These are phyloP conservation scores for Thuja plicata DNA, from an alignment of 83 land plant species.

Conservation along the genomic window DNA sequence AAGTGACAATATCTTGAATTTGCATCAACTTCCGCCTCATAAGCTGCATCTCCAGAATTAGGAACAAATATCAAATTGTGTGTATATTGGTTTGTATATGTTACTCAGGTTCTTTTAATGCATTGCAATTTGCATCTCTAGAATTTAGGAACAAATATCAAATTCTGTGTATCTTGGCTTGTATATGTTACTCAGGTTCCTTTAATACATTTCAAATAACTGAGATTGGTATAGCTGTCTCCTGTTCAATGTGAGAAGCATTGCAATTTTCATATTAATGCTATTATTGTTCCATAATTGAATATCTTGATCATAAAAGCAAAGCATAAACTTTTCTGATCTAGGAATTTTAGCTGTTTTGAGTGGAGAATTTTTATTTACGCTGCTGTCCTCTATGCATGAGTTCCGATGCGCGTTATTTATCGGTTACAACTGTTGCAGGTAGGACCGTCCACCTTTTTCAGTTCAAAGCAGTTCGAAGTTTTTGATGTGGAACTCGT, in stretches of 20 bases:
- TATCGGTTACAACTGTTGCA: slow-evolving; percentile 24
- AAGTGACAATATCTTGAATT: background rate
- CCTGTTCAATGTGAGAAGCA: background rate
- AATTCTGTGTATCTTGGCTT: background rate
- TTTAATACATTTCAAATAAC: background rate
- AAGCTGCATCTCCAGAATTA: background rate
- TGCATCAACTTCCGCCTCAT: background rate
- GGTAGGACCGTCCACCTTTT: slow-evolving; percentile 99
- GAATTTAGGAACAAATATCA: background rate
- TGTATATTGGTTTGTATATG: background rate
- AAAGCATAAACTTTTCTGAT: background rate
- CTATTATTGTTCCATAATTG: background rate
- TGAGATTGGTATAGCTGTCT: background rate
- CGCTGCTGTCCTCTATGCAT: background rate
- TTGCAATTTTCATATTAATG: background rate
- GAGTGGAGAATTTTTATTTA: background rate
- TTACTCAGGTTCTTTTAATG: background rate
- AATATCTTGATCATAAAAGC: background rate
- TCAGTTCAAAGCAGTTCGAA: slow-evolving; percentile 96
- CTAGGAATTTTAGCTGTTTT: background rate
- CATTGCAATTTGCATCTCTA: background rate
- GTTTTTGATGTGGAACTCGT: slow-evolving; percentile 95
- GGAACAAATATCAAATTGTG: background rate
- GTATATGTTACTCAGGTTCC: background rate
- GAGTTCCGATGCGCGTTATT: background rate